Percentiles rank a stretch among this genome's conserved stretches.
phyloP scores from a whole-genome alignment of 805 yeast species.

The Ogataea haglerorum region DNA sequence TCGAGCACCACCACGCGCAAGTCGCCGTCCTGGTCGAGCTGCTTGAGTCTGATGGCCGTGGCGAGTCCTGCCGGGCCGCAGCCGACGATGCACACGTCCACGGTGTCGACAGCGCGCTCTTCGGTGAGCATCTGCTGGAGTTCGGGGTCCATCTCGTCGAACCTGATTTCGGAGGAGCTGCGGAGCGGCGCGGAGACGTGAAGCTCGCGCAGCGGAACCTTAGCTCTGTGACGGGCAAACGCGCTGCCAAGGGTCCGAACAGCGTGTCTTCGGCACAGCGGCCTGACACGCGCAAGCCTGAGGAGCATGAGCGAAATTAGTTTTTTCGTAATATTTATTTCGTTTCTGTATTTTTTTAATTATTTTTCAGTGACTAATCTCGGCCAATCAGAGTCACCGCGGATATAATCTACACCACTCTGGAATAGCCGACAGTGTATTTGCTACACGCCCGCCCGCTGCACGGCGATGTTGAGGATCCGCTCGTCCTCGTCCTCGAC shows the following conservation, averaged over 20 bases:
- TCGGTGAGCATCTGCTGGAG: constrained; percentile 46
- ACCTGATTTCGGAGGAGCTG: constrained; percentile 24
- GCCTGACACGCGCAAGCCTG: background rate
- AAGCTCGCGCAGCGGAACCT: background rate
- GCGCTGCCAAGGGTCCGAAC: too few relatives aligned
- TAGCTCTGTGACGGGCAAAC: background rate
- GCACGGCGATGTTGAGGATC: constrained; percentile 26
- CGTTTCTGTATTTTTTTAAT: too few relatives aligned
- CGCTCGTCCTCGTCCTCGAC: constrained; percentile 42
- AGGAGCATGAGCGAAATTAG: background rate
- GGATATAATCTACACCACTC: constrained; percentile 7
- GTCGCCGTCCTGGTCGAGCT: constrained; percentile 63
- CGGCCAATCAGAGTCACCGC: constrained; percentile 5
- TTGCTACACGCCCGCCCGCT: background rate
- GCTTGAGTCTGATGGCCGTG: constrained; percentile 86
- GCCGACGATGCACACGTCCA: constrained; percentile 94
- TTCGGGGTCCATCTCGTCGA: constrained; percentile 37
- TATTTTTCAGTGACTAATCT: background rate
- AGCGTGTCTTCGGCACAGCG: background rate
- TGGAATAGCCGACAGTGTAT: background rate
- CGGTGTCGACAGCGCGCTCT: constrained; percentile 78
- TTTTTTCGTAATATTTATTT: constrained; percentile 1
- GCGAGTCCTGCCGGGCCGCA: constrained; percentile 98
- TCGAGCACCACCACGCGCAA: constrained; percentile 86
- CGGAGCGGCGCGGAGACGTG: background rate